These are phyloP conservation scores for Reutealis trisperma DNA, from an alignment of 345 rosid genomes.

Conservation along the genomic window DNA sequence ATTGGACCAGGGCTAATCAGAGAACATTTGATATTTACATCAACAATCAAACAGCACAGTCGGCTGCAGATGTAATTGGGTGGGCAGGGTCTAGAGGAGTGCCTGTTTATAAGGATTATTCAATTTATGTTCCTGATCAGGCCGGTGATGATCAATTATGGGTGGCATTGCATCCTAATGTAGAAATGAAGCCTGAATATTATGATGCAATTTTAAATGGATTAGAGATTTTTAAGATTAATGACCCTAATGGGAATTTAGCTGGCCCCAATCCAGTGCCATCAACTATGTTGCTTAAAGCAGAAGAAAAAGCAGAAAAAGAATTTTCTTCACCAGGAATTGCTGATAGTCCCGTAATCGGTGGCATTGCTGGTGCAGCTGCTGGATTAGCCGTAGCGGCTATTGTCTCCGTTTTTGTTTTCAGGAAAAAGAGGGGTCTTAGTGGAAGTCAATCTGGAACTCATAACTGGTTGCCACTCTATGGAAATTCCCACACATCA, in stretches of 20 bases:
- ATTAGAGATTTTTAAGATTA: slow-evolving; percentile 29
- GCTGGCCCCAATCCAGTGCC: slow-evolving; percentile 32
- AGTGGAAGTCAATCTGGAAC: background rate
- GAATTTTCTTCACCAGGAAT: slow-evolving; percentile 19
- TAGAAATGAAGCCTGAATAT: slow-evolving; percentile 24
- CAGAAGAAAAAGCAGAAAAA: slow-evolving; percentile 9
- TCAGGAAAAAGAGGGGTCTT: slow-evolving; percentile 20
- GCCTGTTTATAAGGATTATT: slow-evolving; percentile 31
- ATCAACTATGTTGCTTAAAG: slow-evolving; percentile 16
- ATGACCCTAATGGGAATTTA: slow-evolving; percentile 16
- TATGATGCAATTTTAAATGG: slow-evolving; percentile 30
- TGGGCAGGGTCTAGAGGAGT: slow-evolving; percentile 26
- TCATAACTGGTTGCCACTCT: slow-evolving; percentile 42
- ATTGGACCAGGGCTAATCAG: slow-evolving; percentile 16
- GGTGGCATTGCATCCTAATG: slow-evolving; percentile 31
- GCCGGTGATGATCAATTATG: slow-evolving; percentile 25
- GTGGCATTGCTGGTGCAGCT: slow-evolving; percentile 19
- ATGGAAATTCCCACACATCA: slow-evolving; percentile 38
- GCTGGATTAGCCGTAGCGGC: slow-evolving; percentile 17
- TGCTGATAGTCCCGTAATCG: slow-evolving; percentile 6
- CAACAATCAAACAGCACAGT: slow-evolving; percentile 30
- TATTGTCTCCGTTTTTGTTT: slow-evolving; percentile 13
- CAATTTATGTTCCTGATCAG: slow-evolving; percentile 10
- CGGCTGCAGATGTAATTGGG: slow-evolving; percentile 28
- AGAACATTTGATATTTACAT: slow-evolving; percentile 28